Percentiles rank a stretch among this genome's conserved stretches.
Conservation (phyloP, 805 yeast species). For the Candida ovalis region DNA sequence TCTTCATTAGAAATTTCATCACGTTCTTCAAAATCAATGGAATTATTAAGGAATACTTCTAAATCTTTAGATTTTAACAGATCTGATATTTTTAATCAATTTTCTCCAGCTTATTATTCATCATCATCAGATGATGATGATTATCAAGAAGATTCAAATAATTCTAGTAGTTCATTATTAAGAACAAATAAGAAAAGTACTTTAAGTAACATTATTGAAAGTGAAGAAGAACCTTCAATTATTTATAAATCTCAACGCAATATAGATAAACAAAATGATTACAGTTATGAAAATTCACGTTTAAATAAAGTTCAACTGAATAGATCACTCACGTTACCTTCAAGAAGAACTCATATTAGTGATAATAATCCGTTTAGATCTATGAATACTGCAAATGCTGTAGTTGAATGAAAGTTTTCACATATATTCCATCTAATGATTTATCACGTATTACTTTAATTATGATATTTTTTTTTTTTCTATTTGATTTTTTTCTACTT, state of each 20-base stretch:
- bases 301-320: not conserved
- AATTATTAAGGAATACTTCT: constrained; percentile 2
- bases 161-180: not conserved
- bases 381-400: not conserved
- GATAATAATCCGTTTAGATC: constrained; percentile 10
- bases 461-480: no score
- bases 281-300: no score
- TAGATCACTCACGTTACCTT: constrained; percentile 9
- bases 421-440: no score
- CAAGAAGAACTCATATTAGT: constrained; percentile 4
- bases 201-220: constrained; percentile 18
- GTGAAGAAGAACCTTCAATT: constrained; percentile 12
- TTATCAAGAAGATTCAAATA: not conserved
- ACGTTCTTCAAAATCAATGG: constrained; percentile 9
- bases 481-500: no score
- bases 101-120: constrained; percentile 6
- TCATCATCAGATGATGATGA: constrained; percentile 13
- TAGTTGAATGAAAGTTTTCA: not conserved
- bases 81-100: constrained; percentile 14
- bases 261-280: no score
- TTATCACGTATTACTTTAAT: no score
- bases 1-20: constrained; percentile 22
- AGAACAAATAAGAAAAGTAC: constrained; percentile 6
- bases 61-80: constrained; percentile 31
- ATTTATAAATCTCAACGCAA: not conserved